Conservation (phyloP, 2,329 filamentous ascomycete species). For the Esteya vermicola region DNA sequence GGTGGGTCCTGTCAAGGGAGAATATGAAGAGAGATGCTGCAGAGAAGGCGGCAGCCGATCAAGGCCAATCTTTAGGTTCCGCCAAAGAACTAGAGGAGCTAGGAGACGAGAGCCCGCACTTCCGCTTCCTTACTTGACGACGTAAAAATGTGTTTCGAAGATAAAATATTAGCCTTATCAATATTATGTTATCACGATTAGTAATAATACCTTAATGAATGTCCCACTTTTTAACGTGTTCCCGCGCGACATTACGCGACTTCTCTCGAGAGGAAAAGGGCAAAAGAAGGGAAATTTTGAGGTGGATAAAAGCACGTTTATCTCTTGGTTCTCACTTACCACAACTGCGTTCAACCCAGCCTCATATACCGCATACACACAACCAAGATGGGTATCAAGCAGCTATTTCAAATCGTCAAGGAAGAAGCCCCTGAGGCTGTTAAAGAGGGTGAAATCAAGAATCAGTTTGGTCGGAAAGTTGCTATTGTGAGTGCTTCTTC, state of each 20-base stretch:
- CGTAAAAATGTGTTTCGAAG: too few relatives aligned
- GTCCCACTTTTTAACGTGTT: not conserved
- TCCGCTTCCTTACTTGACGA: slow-evolving; percentile 25
- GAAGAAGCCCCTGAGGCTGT: slow-evolving; percentile 91
- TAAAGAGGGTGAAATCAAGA: slow-evolving; percentile 97
- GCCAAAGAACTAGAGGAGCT: slow-evolving; percentile 33
- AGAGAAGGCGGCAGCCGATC: slow-evolving; percentile 22
- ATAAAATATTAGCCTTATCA: too few relatives aligned
- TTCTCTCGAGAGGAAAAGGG: not conserved
- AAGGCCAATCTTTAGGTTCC: slow-evolving; percentile 18
- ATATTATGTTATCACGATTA: too few relatives aligned
- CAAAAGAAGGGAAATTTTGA: too few relatives aligned
- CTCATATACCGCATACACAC: not conserved
- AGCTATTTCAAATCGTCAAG: slow-evolving; percentile 68
- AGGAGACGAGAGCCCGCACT: slow-evolving; percentile 37
- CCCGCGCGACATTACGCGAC: slow-evolving; percentile 1
- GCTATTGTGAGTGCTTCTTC: slow-evolving; percentile 87
- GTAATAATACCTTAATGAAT: too few relatives aligned
- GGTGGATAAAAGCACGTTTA: too few relatives aligned
- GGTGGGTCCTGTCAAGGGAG: slow-evolving; percentile 32
- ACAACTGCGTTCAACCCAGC: too few relatives aligned
- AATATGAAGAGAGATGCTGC: slow-evolving; percentile 31
- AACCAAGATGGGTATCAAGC: slow-evolving; percentile 49
- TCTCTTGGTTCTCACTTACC: too few relatives aligned
- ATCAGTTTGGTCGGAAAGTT: slow-evolving; percentile 95